Base-by-base conservation (phyloP, 352 stramenopile species). In the Phytopythium mirpurense region DNA sequence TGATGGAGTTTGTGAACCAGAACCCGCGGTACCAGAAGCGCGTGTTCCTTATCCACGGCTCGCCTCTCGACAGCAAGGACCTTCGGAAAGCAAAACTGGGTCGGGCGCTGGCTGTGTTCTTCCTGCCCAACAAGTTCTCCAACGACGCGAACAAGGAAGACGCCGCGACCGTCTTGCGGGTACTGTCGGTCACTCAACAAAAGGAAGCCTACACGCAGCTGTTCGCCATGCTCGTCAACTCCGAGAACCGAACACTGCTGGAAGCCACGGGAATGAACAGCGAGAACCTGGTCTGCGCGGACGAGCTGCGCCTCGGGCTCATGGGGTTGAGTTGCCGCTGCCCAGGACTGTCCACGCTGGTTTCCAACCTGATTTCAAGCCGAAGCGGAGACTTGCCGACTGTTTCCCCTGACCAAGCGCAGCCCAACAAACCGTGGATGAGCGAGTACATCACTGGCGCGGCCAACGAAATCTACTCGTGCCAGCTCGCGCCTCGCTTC, bases 321-420 rank as follows among this genome's bases (percentile, higher is more conserved):
- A 92, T 95, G 84, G 84, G 82, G 11, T 70, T 95, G 1, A 95
- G 83, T 48, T 95, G 84, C 46, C 70, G 84, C 7, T 95, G 84
- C 18, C 80, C 77, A 0, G 84, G 84, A 0, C 63, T 95, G 3
- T 95, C 83, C 23, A 95, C 84, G 9, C 68, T 95, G 0, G 71
- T 95, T 12, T 91, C 84, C 2, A 95, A 95, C 47, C 60, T 95
- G 26, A 88, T 95, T 32, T 88, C 78, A 3, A 90, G 82, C 65
- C 70, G 80, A 12, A 88, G 74, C 19, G 67, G 66, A 0, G 75
- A 79, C 8, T 44, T 82, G 2, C 63, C 71, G 4, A 24, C 59
- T 16, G 60, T 59, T 3, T 9, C 41, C 3, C 50, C 56, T 3
- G 49, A 63, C 3, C 48, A 69, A 37, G 50, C 57, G 27, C 51